phyloP scores from a whole-genome alignment of 148 eudicot genomes.

The Agrostemma githago region DNA sequence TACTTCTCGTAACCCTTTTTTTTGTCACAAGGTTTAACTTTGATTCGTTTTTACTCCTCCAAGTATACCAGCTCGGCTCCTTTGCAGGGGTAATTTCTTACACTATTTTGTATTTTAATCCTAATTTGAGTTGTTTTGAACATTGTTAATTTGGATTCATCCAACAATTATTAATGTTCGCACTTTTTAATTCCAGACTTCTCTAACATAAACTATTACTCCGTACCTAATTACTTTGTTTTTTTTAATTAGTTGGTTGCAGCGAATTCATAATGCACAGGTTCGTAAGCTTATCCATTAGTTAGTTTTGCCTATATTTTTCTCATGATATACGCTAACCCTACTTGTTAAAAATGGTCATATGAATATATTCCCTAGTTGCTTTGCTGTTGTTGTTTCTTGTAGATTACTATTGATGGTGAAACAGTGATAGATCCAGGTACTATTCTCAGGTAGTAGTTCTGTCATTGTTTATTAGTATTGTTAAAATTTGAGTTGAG shows the following conservation, averaged over 20 bases:
- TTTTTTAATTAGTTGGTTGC: conserved; percentile 67
- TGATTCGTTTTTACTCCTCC: conserved; percentile 66
- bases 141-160: background rate
- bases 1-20: background rate
- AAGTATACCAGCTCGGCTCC: conserved; percentile 77
- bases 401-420: conserved; percentile 70
- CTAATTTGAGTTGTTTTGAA: background rate
- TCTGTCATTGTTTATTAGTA: background rate
- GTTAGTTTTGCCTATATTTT: no score
- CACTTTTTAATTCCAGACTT: no score
- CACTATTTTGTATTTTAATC: background rate
- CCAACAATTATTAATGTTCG: background rate
- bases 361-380: no score
- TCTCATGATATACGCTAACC: background rate
- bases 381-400: background rate
- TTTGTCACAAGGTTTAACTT: conserved; percentile 43
- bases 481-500: background rate
- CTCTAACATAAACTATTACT: no score
- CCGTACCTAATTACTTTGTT: background rate
- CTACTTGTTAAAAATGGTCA: no score
- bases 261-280: conserved; percentile 74
- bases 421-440: conserved; percentile 49
- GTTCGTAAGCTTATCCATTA: conserved; percentile 23
- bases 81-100: conserved; percentile 44
- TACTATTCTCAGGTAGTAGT: conserved; percentile 50